Evolutionary conservation across 768 basidiomycete species (phyloP), one percentile per base, ranked within the genome.

Genomic region (Candolleomyces aberdarensis): DNA sequence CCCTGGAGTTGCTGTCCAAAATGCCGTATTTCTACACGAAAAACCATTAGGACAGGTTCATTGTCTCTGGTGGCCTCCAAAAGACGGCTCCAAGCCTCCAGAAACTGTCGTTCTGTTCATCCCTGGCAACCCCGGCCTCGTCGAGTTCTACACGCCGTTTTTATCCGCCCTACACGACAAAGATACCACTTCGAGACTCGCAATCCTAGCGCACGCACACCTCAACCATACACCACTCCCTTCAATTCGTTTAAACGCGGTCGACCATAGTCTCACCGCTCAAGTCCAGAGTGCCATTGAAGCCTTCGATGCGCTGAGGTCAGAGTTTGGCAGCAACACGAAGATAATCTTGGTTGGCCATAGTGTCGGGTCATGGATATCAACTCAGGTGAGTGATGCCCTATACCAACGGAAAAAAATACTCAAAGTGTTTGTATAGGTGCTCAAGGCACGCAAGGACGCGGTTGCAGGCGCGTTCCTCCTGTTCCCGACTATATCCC

Each of bases 321-420:
- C 68, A 15, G 64, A 58, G n/a, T 81, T 74, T 65, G 64, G 72
- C 11, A 29, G 62, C n/a, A 62, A 68, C 7, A 70, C 75, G 13
- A 78, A 71, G 59, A 69, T 87, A 29, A 69, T 87, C 17, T 22
- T 89, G 0, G 68, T 80, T 20, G 88, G 86, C 9, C 91, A 93
- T 63, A 90, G 88, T 57, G 82, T 92, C 14, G 91, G 91, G 1
- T 74, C 83, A 1, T 94, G 90, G 89, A 75, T 93, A 56, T 69
- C 80, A 4, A 67, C 84, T 32, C 83, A 91, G 76, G 87, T 83
- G 40, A 64, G 74, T 29, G 43, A 29, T 43, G 32, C 59, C 39
- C 31, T 59, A 39, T 60, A 29, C 63, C 6, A 41, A 51, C n/a
- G 29, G 29, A 62, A 11, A 39, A 39, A 6, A 57, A 11, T 4